A percentile compares a stretch with the other conserved stretches of the same genome.
These are phyloP conservation scores for Abortiporus biennis DNA, from an alignment of 1,284 basidiomycete species.

Conservation along the genomic window DNA sequence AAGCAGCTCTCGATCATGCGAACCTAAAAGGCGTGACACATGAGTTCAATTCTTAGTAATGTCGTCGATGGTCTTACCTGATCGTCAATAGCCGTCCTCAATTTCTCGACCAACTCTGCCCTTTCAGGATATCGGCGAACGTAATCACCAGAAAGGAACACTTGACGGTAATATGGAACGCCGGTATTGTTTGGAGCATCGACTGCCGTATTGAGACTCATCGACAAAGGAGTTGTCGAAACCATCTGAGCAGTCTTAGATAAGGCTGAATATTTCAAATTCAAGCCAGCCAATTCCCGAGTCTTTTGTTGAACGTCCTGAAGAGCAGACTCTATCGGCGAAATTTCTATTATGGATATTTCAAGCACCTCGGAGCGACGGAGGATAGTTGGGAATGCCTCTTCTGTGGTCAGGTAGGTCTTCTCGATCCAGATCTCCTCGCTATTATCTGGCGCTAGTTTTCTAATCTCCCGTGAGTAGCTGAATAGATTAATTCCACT, in stretches of 20 bases:
- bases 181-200: conserved; percentile 80
- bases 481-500: conserved; percentile 83
- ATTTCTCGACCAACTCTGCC: conserved; percentile 60
- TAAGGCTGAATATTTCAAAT: conserved; percentile 70
- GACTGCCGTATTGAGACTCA: conserved; percentile 83
- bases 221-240: conserved; percentile 81
- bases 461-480: conserved; percentile 64
- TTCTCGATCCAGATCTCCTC: conserved; percentile 88
- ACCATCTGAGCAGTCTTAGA: conserved; percentile 69
- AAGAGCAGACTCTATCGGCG: conserved; percentile 83
- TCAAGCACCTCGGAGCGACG: conserved; percentile 87
- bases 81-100: conserved; percentile 74
- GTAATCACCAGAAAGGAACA: conserved; percentile 76
- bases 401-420: conserved; percentile 81
- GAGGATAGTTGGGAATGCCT: conserved; percentile 88
- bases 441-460: conserved; percentile 51
- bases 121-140: conserved; percentile 65
- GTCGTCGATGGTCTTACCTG: conserved; percentile 46
- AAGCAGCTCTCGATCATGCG: conserved; percentile 81
- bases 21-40: conserved; percentile 37
- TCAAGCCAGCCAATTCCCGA: conserved; percentile 66
- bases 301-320: conserved; percentile 76
- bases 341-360: conserved; percentile 72
- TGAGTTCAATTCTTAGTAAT: neutral
- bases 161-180: conserved; percentile 70